Evolutionary conservation across 2,329 filamentous ascomycete genomes (phyloP).

Genomic region (Phaeosphaeria sp.): DNA sequence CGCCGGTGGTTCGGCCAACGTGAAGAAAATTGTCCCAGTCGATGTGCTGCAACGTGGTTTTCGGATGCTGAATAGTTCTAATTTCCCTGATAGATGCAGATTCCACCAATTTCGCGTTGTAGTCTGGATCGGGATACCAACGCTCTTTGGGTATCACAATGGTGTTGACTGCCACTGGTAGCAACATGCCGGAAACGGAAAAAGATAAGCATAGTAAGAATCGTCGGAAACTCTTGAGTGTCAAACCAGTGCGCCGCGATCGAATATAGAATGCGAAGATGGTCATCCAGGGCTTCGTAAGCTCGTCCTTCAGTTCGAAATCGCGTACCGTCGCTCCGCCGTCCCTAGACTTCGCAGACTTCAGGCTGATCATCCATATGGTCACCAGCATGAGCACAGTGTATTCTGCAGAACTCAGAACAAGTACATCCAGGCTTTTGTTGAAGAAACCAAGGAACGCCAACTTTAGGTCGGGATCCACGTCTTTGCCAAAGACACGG

Average conservation of each 20-base stretch:
- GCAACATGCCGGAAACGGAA: constrained; percentile 7
- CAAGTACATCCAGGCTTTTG: constrained; percentile 7
- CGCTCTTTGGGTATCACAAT: constrained; percentile 10
- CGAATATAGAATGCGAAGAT: background rate
- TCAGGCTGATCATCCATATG: constrained; percentile 3
- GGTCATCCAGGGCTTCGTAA: constrained; percentile 14
- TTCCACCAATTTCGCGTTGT: background rate
- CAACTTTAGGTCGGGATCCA: constrained; percentile 7
- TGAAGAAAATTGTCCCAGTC: background rate
- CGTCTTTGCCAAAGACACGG: background rate
- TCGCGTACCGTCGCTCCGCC: constrained; percentile 3
- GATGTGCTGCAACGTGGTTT: background rate
- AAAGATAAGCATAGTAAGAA: constrained; percentile 8
- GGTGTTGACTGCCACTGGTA: constrained; percentile 9
- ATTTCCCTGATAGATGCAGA: background rate
- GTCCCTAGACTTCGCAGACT: background rate
- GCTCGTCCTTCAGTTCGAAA: constrained; percentile 10
- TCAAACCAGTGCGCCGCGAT: background rate
- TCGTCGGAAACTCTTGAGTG: constrained; percentile 1
- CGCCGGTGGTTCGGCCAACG: background rate
- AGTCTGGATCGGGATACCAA: constrained; percentile 5
- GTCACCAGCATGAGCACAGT: constrained; percentile 3
- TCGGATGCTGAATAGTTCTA: constrained; percentile 4
- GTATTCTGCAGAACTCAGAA: constrained; percentile 9
- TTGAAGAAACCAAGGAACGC: constrained; percentile 10